Percentiles rank a stretch among this genome's conserved stretches.
Conservation (phyloP, 176 grass and related monocot genomes). For the Lolium perenne region DNA sequence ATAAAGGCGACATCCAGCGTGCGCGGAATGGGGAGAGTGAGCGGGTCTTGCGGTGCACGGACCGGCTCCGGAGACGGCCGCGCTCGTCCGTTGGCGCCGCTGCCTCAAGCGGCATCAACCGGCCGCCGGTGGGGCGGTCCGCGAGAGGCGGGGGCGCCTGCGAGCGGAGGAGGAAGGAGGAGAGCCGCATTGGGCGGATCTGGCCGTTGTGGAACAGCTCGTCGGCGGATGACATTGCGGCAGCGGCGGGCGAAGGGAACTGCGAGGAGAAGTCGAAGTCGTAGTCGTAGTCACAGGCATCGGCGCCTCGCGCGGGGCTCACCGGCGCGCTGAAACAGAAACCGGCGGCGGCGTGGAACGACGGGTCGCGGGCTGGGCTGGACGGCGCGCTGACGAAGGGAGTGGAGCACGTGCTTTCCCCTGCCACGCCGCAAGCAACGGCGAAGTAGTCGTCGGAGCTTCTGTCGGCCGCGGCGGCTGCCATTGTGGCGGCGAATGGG, state of each 20-base stretch:
- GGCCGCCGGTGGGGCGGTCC: constrained; percentile 8
- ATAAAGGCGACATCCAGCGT: constrained; percentile 30
- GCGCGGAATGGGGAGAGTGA: constrained; percentile 69
- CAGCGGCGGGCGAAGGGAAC: constrained; percentile 28
- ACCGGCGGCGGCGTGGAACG: constrained; percentile 14
- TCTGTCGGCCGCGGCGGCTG: not conserved
- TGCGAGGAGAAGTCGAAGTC: constrained; percentile 55
- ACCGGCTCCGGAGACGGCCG: constrained; percentile 50
- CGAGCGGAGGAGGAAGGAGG: constrained; percentile 50
- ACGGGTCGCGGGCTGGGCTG: constrained; percentile 51
- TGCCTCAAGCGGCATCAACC: not conserved
- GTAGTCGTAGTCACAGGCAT: constrained; percentile 16
- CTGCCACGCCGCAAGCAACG: not conserved
- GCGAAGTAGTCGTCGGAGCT: constrained; percentile 25
- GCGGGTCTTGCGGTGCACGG: constrained; percentile 55
- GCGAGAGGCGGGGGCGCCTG: constrained; percentile 42
- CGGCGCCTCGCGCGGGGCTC: constrained; percentile 62
- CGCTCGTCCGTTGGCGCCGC: constrained; percentile 13
- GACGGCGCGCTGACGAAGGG: constrained; percentile 65
- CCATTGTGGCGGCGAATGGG: constrained; percentile 37
- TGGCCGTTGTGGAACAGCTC: constrained; percentile 91
- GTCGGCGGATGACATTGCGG: constrained; percentile 78
- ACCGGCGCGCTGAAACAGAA: constrained; percentile 80
- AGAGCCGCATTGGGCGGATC: constrained; percentile 67
- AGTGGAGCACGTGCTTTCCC: constrained; percentile 58